Percentiles rank a stretch among this genome's conserved stretches.
Evolutionary conservation across 352 stramenopile genomes (phyloP).

Genomic region (Pythium rhizo-oryzae): DNA sequence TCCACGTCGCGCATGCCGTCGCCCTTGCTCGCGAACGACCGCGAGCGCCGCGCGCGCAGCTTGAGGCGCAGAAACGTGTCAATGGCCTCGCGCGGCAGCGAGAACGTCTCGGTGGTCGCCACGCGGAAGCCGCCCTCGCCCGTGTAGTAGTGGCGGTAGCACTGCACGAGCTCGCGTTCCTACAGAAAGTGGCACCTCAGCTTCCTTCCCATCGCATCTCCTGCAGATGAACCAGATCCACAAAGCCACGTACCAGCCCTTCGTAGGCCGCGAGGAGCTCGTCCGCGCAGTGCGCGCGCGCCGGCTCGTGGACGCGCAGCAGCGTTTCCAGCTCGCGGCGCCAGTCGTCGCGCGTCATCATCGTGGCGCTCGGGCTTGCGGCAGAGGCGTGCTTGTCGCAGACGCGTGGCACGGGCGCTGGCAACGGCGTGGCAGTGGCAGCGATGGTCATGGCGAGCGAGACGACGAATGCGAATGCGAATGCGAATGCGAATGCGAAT

Average conservation of each 20-base stretch:
- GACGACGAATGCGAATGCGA: background rate
- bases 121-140: conserved; percentile 50
- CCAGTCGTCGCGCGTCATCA: conserved; percentile 20
- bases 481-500: too few relatives aligned
- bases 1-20: conserved; percentile 52
- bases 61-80: conserved; percentile 57
- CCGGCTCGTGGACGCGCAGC: conserved; percentile 50
- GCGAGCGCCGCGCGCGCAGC: conserved; percentile 41
- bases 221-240: background rate
- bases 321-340: conserved; percentile 43
- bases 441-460: conserved; percentile 17
- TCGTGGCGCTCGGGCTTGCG: too few relatives aligned
- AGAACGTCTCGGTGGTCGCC: conserved; percentile 34
- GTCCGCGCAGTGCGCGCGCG: conserved; percentile 35
- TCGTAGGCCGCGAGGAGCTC: conserved; percentile 53
- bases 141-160: conserved; percentile 69
- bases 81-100: conserved; percentile 57
- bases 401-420: background rate
- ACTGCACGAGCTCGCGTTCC: conserved; percentile 66
- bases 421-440: background rate
- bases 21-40: conserved; percentile 40
- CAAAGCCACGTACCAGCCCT: conserved; percentile 38
- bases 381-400: conserved; percentile 16
- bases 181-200: background rate
- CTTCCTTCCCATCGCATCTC: background rate